These are phyloP conservation scores for Peronospora destructor DNA, from an alignment of 352 stramenopile genomes.

Conservation along the genomic window DNA sequence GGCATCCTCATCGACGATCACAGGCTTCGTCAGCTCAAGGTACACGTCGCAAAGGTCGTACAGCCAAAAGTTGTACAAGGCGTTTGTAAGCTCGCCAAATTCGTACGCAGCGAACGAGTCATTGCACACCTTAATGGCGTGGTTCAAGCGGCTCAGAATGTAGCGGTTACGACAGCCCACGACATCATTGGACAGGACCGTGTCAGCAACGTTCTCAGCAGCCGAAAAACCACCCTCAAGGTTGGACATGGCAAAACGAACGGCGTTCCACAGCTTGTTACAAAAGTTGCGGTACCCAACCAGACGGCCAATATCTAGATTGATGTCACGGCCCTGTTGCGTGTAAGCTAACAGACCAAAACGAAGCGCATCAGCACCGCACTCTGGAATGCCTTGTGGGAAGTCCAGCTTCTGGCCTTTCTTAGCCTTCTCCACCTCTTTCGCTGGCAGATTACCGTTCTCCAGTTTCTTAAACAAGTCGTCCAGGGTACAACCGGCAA, in stretches of 20 bases:
- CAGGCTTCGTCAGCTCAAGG: conserved; percentile 98
- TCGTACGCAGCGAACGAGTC: conserved; percentile 89
- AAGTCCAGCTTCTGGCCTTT: conserved; percentile 96
- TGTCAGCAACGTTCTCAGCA: conserved; percentile 47
- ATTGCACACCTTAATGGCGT: conserved; percentile 68
- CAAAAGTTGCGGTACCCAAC: conserved; percentile 99
- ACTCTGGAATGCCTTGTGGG: conserved; percentile 98
- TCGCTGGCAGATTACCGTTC: conserved; percentile 93
- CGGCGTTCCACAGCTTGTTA: conserved; percentile 99
- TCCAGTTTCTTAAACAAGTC: conserved; percentile 94
- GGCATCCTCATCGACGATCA: conserved; percentile 82
- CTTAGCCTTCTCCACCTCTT: conserved; percentile 97
- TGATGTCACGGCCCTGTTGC: conserved; percentile 94
- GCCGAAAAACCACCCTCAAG: conserved; percentile 75
- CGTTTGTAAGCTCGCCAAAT: conserved; percentile 93
- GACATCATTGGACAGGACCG: conserved; percentile 56
- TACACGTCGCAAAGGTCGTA: conserved; percentile 99
- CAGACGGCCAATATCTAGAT: conserved; percentile 98
- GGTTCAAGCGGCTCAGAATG: conserved; percentile 80
- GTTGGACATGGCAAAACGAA: conserved; percentile 96
- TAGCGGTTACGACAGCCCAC: conserved; percentile 67
- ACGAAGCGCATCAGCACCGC: conserved; percentile 96
- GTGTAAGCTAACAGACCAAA: conserved; percentile 97
- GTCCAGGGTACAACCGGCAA: conserved; percentile 92
- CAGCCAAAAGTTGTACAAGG: conserved; percentile 97